Conservation (phyloP, 805 yeast genomes). For the Candida piceae region DNA sequence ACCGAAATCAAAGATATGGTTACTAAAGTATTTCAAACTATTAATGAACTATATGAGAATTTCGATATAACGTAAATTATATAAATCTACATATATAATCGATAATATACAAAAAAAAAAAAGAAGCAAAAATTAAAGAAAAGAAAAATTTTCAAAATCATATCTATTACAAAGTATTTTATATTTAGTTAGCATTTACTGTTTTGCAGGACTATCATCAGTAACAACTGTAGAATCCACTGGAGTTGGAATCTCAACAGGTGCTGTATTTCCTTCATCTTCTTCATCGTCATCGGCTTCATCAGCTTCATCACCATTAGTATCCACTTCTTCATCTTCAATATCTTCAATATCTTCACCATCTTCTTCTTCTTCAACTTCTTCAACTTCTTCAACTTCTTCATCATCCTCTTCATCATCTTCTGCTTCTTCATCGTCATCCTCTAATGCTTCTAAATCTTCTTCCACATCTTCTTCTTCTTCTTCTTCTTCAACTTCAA, state of each 20-base stretch:
- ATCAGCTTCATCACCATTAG: constrained; percentile 1
- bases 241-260: constrained; percentile 1
- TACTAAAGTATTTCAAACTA: constrained; percentile 38
- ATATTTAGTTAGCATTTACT: too few relatives aligned
- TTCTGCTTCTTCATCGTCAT: constrained; percentile 28
- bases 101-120: too few relatives aligned
- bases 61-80: too few relatives aligned
- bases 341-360: constrained; percentile 5
- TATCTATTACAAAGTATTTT: too few relatives aligned
- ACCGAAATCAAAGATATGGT: constrained; percentile 14
- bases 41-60: constrained; percentile 39
- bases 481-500: constrained; percentile 35
- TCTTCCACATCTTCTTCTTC: constrained; percentile 37
- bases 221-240: constrained; percentile 1
- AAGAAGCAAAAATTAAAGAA: too few relatives aligned
- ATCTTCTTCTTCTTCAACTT: constrained; percentile 10
- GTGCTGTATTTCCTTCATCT: constrained; percentile 1
- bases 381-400: constrained; percentile 11
- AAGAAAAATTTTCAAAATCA: too few relatives aligned
- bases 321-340: constrained; percentile 1
- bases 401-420: constrained; percentile 23
- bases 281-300: background rate
- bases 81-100: background rate
- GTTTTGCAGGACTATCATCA: too few relatives aligned
- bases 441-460: constrained; percentile 37